Percentiles rank a stretch among this genome's conserved stretches.
Conservation (phyloP, 1,139 yeast species). For the Suhomyces terraborum region DNA sequence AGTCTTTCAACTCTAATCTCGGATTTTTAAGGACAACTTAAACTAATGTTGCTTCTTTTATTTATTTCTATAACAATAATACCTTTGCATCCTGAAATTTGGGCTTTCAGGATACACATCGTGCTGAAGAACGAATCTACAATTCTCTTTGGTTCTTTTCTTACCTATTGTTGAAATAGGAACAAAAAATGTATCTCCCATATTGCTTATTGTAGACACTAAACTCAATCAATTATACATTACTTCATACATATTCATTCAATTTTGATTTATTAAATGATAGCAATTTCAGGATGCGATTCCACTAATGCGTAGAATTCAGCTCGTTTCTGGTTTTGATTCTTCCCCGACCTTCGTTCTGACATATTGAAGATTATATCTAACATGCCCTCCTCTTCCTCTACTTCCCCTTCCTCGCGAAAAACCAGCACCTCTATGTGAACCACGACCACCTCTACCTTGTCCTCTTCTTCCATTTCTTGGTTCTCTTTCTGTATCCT, state of each 20-base stretch:
- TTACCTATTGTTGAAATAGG: not conserved
- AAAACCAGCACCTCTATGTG: constrained; percentile 15
- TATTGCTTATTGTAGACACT: constrained; percentile 1
- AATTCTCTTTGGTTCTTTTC: constrained; percentile 2
- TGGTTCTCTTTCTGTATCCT: constrained; percentile 2
- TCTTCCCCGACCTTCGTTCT: constrained; percentile 23
- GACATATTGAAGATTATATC: constrained; percentile 31
- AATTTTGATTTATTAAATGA: constrained; percentile 7
- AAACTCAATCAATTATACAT: constrained; percentile 4
- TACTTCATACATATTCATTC: constrained; percentile 16
- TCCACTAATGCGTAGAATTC: not conserved
- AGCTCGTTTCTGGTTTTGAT: constrained; percentile 3
- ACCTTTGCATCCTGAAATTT: not conserved
- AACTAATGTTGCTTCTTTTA: not conserved
- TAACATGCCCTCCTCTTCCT: constrained; percentile 16
- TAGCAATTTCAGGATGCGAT: constrained; percentile 2
- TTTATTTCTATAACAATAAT: constrained; percentile 7
- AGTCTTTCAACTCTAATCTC: not conserved
- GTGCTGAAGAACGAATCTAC: constrained; percentile 1
- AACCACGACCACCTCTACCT: constrained; percentile 25
- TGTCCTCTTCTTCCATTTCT: constrained; percentile 18
- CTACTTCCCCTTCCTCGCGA: constrained; percentile 16
- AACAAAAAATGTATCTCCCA: constrained; percentile 1
- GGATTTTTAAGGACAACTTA: not conserved
- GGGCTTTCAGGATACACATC: not conserved